Percentiles rank a stretch among this genome's conserved stretches.
phyloP scores from a whole-genome alignment of 495 filamentous ascomycete species.

The Aspergillus egyptiacus region DNA sequence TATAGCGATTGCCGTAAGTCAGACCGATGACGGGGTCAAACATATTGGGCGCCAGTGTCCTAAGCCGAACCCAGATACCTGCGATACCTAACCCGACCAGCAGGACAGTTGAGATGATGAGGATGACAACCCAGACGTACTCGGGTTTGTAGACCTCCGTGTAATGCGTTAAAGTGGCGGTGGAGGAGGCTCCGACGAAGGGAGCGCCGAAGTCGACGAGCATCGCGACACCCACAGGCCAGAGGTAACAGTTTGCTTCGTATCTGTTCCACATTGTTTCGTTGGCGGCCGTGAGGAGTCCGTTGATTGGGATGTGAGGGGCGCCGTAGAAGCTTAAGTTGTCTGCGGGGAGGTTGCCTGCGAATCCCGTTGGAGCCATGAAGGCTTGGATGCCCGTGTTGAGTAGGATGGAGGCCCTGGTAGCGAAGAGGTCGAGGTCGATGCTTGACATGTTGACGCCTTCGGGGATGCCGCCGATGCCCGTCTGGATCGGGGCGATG shows the following conservation, averaged over 20 bases:
- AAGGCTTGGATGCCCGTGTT: constrained; percentile 16
- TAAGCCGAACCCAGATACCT: constrained; percentile 8
- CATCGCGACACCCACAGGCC: neutral
- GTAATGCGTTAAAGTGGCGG: constrained; percentile 8
- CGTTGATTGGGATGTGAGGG: constrained; percentile 5
- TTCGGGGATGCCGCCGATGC: neutral
- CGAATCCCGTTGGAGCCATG: constrained; percentile 14
- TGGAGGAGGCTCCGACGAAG: constrained; percentile 14
- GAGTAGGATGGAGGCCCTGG: constrained; percentile 11
- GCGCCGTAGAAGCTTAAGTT: constrained; percentile 12
- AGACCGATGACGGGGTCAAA: constrained; percentile 16
- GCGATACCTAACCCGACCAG: constrained; percentile 5
- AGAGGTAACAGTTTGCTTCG: neutral
- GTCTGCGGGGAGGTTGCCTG: constrained; percentile 10
- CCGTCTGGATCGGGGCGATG: neutral
- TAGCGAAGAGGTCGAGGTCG: neutral
- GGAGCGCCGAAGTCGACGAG: neutral
- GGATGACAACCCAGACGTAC: constrained; percentile 9
- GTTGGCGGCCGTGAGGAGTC: neutral
- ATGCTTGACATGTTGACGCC: constrained; percentile 4
- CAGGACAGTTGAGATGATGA: constrained; percentile 3
- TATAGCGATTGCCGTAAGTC: constrained; percentile 13
- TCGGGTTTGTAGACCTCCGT: constrained; percentile 13
- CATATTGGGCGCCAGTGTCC: constrained; percentile 14
- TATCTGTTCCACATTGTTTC: neutral